Percentiles rank a stretch among this genome's conserved stretches.
Conservation (phyloP, 1,139 yeast species). For the Geotrichum reessii region DNA sequence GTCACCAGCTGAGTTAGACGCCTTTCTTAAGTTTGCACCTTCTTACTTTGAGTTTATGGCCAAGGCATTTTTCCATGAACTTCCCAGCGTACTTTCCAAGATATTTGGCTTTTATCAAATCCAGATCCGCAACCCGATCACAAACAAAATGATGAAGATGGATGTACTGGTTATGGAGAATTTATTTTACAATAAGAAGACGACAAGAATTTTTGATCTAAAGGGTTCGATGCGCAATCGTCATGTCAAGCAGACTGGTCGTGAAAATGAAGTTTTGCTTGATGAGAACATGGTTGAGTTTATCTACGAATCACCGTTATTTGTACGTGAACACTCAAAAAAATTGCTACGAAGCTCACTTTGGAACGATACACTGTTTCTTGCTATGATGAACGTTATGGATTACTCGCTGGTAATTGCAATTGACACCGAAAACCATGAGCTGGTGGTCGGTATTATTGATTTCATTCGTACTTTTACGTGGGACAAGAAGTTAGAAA, state of each 20-base stretch:
- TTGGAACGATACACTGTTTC: conserved; percentile 89
- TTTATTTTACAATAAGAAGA: conserved; percentile 75
- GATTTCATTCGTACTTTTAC: conserved; percentile 95
- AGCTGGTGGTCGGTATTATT: conserved; percentile 86
- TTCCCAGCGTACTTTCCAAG: conserved; percentile 91
- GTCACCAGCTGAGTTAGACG: conserved; percentile 82
- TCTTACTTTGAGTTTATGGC: conserved; percentile 94
- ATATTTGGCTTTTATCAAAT: conserved; percentile 94
- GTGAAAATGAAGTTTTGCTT: conserved; percentile 84
- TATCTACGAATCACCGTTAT: conserved; percentile 91
- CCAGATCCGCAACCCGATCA: conserved; percentile 70
- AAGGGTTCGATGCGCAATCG: conserved; percentile 98
- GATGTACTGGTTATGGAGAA: conserved; percentile 96
- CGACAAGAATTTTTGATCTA: conserved; percentile 84
- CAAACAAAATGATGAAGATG: conserved; percentile 75
- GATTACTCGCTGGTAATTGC: conserved; percentile 95
- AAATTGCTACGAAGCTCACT: conserved; percentile 77
- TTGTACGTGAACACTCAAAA: conserved; percentile 89
- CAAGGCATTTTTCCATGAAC: conserved; percentile 88
- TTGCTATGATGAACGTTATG: conserved; percentile 98
- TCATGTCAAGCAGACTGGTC: conserved; percentile 94
- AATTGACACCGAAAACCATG: conserved; percentile 63
- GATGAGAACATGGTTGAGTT: conserved; percentile 99
- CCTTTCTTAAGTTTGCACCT: conserved; percentile 93
- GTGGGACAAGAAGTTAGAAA: conserved; percentile 97